phyloP scores from a whole-genome alignment of 345 rosid genomes.

The Pugionium dolabratum region DNA sequence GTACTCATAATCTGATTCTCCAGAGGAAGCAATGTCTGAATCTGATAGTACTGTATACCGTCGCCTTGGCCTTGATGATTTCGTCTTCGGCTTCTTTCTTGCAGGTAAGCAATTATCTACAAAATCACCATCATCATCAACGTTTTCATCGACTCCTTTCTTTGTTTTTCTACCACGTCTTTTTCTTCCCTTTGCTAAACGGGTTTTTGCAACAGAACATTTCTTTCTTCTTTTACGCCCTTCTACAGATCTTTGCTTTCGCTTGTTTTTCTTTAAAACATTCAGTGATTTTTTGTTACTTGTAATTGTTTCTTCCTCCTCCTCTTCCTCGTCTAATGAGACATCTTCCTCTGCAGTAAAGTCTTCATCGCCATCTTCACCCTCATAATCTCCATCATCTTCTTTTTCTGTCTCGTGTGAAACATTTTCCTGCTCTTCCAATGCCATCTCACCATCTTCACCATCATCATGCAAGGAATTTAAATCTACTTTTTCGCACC shows the following conservation, averaged over 20 bases:
- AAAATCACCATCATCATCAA: constrained; percentile 54
- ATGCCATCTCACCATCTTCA: constrained; percentile 33
- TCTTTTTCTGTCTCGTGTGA: constrained; percentile 32
- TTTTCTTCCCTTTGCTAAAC: constrained; percentile 48
- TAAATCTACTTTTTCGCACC: constrained; percentile 13
- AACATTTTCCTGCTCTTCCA: constrained; percentile 40
- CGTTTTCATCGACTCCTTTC: constrained; percentile 44
- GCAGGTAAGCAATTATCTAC: constrained; percentile 40
- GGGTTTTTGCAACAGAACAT: constrained; percentile 44
- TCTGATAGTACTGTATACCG: constrained; percentile 56
- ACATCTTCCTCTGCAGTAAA: constrained; percentile 67
- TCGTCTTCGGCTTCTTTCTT: constrained; percentile 50
- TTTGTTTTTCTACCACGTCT: constrained; percentile 50
- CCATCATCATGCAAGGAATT: constrained; percentile 15
- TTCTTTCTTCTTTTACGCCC: constrained; percentile 50
- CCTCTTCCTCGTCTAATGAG: constrained; percentile 81
- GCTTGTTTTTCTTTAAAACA: constrained; percentile 40
- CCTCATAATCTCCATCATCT: constrained; percentile 57
- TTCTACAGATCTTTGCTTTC: constrained; percentile 43
- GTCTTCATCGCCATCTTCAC: constrained; percentile 62
- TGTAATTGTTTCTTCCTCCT: constrained; percentile 64
- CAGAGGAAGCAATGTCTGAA: constrained; percentile 64
- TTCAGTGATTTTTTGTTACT: constrained; percentile 43
- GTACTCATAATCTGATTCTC: constrained; percentile 70
- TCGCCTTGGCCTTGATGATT: constrained; percentile 49